phyloP scores from a whole-genome alignment of 768 basidiomycete genomes.

The Trametes gibbosa region DNA sequence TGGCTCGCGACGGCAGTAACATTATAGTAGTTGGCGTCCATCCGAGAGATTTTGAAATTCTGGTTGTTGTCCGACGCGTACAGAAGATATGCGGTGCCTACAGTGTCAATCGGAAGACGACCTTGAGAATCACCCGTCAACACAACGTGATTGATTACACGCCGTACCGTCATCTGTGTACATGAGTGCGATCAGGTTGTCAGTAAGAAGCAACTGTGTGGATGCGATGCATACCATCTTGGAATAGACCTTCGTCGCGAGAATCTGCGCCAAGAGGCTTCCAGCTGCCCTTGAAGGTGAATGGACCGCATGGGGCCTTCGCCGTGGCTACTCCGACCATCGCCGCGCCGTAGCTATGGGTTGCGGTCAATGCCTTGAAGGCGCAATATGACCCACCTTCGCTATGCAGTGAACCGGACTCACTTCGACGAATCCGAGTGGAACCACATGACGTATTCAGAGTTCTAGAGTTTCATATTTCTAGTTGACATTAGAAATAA shows the following conservation, averaged over 20 bases:
- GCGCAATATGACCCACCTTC: too few species aligned
- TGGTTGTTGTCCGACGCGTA: constrained; percentile 69
- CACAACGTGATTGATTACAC: neutral
- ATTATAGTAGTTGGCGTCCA: constrained; percentile 59
- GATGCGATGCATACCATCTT: constrained; percentile 42
- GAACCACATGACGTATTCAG: constrained; percentile 72
- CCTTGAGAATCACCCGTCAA: neutral
- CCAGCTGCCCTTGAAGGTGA: constrained; percentile 52
- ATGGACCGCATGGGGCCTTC: constrained; percentile 58
- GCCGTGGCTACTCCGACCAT: constrained; percentile 61
- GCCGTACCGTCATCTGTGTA: constrained; percentile 3
- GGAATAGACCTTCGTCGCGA: constrained; percentile 56
- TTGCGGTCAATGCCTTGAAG: neutral
- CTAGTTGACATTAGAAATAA: neutral
- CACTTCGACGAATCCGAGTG: constrained; percentile 63
- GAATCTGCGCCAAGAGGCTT: constrained; percentile 58
- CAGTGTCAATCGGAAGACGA: neutral
- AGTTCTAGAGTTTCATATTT: constrained; percentile 50
- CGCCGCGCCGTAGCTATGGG: constrained; percentile 56
- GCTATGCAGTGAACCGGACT: constrained; percentile 10
- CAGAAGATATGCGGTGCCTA: constrained; percentile 51
- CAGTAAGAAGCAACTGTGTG: neutral
- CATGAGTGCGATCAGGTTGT: neutral
- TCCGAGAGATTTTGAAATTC: constrained; percentile 61
- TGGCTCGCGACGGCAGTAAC: constrained; percentile 47